phyloP scores from a whole-genome alignment of 2,329 filamentous ascomycete species.

The Xylariaceae sp. region DNA sequence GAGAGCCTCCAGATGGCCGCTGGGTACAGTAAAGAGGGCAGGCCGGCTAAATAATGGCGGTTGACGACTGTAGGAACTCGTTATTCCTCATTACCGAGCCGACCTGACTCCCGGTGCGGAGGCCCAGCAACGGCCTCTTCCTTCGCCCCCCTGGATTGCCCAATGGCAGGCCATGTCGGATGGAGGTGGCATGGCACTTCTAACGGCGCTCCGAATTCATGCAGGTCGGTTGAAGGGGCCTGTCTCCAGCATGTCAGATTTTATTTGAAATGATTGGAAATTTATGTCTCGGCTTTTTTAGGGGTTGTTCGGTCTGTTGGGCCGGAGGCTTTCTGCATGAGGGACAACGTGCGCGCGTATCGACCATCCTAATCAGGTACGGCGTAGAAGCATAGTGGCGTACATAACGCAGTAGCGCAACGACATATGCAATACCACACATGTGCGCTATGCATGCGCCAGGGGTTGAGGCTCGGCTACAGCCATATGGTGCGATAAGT shows the following conservation, averaged over 20 bases:
- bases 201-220: too few relatives aligned
- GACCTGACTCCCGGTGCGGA: conserved; percentile 22
- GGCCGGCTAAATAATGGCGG: too few relatives aligned
- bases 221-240: too few relatives aligned
- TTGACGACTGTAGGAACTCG: background rate
- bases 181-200: background rate
- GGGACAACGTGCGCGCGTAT: background rate
- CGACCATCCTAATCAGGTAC: too few relatives aligned
- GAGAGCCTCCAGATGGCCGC: background rate
- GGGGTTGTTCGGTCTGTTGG: too few relatives aligned
- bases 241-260: too few relatives aligned
- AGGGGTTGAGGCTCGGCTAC: background rate
- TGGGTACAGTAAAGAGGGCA: conserved; percentile 18
- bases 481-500: background rate
- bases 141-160: conserved; percentile 8
- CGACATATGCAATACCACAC: background rate
- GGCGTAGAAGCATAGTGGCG: too few relatives aligned
- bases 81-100: conserved; percentile 18
- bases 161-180: conserved; percentile 12
- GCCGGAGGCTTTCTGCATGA: too few relatives aligned
- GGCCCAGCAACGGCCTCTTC: conserved; percentile 17
- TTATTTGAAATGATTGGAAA: background rate
- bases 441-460: too few relatives aligned
- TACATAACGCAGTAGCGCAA: background rate
- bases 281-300: too few relatives aligned